Base-by-base conservation (phyloP, 2,329 filamentous ascomycete genomes). In the Dothidotthia symphoricarpi region DNA sequence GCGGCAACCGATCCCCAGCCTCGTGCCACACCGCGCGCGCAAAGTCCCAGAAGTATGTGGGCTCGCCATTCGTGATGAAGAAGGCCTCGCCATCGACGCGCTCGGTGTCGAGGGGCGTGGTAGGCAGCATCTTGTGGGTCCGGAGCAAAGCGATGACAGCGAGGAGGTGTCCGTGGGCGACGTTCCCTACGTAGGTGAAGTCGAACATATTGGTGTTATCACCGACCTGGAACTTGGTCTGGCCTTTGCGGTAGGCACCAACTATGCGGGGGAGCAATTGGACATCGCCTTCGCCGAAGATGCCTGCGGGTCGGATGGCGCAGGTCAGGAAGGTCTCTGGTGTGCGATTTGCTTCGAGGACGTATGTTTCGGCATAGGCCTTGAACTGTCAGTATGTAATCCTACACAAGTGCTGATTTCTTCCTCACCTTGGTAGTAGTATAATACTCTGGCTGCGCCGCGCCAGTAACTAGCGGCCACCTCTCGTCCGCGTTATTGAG, bases 141-240 rank as follows among this genome's bases (percentile, higher is more conserved):
- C 66, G 60, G 14, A 78, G 65, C 0, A 80, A 69, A 0, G 74
- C 75, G 11, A 69, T 63, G 0, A 71, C 68, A 2, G 72, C 74
- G 10, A 77, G 67, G 33, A 78, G 59, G 46, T 78, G 75, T 0
- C 70, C 75, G 48, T 75, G 68, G 2, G 72, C 72, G 11, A 75
- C 68, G 52, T 77, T 78, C 27, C 66, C 72, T 29, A 75, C 70
- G 48, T 76, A 76, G 25, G 73, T 75, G 45, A 74, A 76, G 56
- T 78, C 75, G 61, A 75, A 77, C 2, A 76, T 60, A 52, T 78
- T 77, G 39, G 71, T 66, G 53, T 77, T 76, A 14, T 64, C 55
- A 35, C 75, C 75, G 31, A 78, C 63, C 45, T 77, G 74, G 45
- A 72, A 70, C 50, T 71, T 74, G 40, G 67, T 71, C 55, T 75